Evolutionary conservation across 2,329 filamentous ascomycete species (phyloP).

Genomic region (Epichloe sp.): DNA sequence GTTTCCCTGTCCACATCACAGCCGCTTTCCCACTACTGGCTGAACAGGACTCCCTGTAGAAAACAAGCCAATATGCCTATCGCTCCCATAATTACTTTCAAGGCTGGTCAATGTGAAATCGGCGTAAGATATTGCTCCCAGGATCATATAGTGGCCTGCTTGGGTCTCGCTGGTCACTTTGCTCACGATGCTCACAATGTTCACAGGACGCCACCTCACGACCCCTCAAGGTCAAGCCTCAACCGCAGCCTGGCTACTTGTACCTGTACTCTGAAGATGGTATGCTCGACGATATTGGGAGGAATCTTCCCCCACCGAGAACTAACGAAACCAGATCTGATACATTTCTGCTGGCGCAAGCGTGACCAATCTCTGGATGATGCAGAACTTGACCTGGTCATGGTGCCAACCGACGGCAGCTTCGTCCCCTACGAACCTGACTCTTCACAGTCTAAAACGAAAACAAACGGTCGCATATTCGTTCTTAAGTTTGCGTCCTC

Average conservation of each 20-base stretch:
- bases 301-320: background rate
- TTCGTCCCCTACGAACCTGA: constrained; percentile 69
- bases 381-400: constrained; percentile 78
- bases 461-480: constrained; percentile 82
- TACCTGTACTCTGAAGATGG: constrained; percentile 91
- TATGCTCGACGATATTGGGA: constrained; percentile 17
- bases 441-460: constrained; percentile 40
- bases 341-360: constrained; percentile 95
- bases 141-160: constrained; percentile 2
- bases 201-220: constrained; percentile 3
- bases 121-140: constrained; percentile 44
- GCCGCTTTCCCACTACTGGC: background rate
- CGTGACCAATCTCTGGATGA: constrained; percentile 56
- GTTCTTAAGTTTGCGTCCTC: constrained; percentile 88
- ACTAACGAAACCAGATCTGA: constrained; percentile 48
- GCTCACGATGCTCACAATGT: constrained; percentile 4
- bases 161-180: constrained; percentile 4
- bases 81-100: constrained; percentile 83
- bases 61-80: constrained; percentile 52
- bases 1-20: background rate
- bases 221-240: constrained; percentile 60
- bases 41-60: background rate
- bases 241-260: constrained; percentile 67
- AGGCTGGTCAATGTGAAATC: constrained; percentile 79
- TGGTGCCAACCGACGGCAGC: constrained; percentile 79